These are phyloP conservation scores for Umbelopsis sp. DNA, from an alignment of 192 early-diverging fungal species.

Conservation along the genomic window DNA sequence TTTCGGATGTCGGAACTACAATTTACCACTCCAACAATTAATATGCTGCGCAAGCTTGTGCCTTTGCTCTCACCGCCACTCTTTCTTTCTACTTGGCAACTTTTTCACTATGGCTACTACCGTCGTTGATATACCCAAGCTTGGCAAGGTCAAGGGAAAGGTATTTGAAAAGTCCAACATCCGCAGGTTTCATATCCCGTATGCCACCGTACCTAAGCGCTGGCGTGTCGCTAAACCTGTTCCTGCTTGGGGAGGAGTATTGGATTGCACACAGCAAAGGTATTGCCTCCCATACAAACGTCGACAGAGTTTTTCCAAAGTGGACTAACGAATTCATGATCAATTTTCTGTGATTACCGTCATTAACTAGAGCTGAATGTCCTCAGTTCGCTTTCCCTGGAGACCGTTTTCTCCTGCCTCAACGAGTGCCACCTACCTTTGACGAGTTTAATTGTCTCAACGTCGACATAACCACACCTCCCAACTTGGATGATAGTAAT, in stretches of 20 bases:
- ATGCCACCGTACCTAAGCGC: slow-evolving; percentile 36
- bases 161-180: background rate
- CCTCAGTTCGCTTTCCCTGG: background rate
- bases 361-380: background rate
- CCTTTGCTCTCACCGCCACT: background rate
- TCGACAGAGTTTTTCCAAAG: no score
- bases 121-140: background rate
- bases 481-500: background rate
- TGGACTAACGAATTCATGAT: no score
- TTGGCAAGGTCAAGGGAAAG: background rate
- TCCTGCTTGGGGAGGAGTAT: slow-evolving; percentile 29
- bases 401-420: background rate
- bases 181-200: slow-evolving; percentile 34
- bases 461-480: slow-evolving; percentile 48
- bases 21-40: background rate
- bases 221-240: slow-evolving; percentile 35
- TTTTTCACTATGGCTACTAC: background rate
- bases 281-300: background rate
- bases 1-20: no score
- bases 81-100: background rate
- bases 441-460: slow-evolving; percentile 50
- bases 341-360: no score
- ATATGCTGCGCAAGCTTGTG: no score
- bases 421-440: background rate
- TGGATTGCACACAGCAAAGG: slow-evolving; percentile 33